phyloP scores from a whole-genome alignment of 805 yeast species.

The Yarrowia bubula region DNA sequence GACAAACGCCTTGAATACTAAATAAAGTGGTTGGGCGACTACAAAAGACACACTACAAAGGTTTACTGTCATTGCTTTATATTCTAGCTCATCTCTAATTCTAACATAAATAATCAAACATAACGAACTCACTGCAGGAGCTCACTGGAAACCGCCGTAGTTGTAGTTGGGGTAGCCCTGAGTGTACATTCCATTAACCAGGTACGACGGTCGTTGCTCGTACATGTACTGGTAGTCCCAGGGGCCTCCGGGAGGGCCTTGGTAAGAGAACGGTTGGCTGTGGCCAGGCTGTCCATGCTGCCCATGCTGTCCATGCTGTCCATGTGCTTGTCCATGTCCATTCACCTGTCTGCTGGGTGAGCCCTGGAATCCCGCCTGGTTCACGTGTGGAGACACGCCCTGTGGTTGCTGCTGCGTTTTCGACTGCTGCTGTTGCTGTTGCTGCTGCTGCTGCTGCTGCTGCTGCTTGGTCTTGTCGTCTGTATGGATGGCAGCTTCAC shows the following conservation, averaged over 20 bases:
- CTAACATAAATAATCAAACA: constrained; percentile 27
- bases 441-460: background rate
- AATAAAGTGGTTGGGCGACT: too few relatives aligned
- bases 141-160: constrained; percentile 24
- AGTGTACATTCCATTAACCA: constrained; percentile 23
- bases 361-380: constrained; percentile 17
- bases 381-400: background rate
- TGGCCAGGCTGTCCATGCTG: constrained; percentile 2
- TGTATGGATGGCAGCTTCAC: constrained; percentile 24
- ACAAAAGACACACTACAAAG: background rate
- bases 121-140: background rate
- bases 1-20: too few relatives aligned
- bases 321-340: constrained; percentile 7
- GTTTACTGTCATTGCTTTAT: constrained; percentile 18
- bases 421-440: background rate
- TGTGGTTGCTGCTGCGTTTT: background rate
- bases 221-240: constrained; percentile 27
- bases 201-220: constrained; percentile 25
- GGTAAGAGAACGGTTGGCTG: constrained; percentile 10
- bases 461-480: constrained; percentile 13
- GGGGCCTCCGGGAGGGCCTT: constrained; percentile 21
- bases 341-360: constrained; percentile 6
- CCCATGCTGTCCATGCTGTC: background rate
- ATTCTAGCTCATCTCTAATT: constrained; percentile 27
- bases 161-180: constrained; percentile 25